phyloP scores from a whole-genome alignment of 2,329 filamentous ascomycete genomes.

The Chrysoporthe austroafricana region DNA sequence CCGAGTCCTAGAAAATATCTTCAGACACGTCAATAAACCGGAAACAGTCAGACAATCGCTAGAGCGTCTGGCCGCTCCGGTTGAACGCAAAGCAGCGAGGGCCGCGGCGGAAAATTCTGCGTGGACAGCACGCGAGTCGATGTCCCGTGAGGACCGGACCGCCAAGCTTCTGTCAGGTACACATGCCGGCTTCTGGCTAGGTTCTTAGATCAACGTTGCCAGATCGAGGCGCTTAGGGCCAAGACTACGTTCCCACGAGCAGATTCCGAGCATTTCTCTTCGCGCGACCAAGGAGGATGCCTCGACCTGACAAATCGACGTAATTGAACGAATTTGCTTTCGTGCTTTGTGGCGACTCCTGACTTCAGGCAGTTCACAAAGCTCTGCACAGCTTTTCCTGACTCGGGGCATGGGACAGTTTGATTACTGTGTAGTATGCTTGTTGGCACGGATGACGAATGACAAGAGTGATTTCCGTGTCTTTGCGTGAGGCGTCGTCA shows the following conservation, averaged over 20 bases:
- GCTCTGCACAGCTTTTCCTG: conserved; percentile 5
- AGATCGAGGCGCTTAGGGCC: neutral
- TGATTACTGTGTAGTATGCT: neutral
- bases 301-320: conserved; percentile 9
- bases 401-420: conserved; percentile 9
- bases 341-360: neutral
- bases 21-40: conserved; percentile 22
- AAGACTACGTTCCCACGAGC: conserved; percentile 4
- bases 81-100: neutral
- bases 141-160: neutral
- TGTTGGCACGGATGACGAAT: conserved; percentile 14
- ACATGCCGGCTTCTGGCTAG: conserved; percentile 3
- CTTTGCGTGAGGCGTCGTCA: conserved; percentile 14
- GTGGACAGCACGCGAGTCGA: neutral
- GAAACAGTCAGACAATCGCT: conserved; percentile 19
- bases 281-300: neutral
- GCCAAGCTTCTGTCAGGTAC: conserved; percentile 10
- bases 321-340: neutral
- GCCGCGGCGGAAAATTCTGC: neutral
- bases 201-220: neutral
- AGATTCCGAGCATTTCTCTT: conserved; percentile 3
- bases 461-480: conserved; percentile 8
- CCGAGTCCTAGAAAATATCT: conserved; percentile 23
- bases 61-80: neutral
- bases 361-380: neutral